phyloP scores from a whole-genome alignment of 164 flowering plant genomes.

The Buxus sempervirens region DNA sequence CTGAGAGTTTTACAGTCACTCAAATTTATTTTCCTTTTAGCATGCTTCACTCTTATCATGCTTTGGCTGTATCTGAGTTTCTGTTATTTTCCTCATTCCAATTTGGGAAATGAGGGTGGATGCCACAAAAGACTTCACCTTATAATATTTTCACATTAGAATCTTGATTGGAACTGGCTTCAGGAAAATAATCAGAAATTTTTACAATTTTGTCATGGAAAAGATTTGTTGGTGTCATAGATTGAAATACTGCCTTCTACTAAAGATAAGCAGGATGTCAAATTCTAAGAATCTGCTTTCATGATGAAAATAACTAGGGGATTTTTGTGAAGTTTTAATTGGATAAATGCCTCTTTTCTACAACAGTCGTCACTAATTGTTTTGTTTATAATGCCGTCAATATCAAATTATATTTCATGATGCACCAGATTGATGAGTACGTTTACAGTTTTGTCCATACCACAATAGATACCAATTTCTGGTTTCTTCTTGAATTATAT shows the following conservation, averaged over 20 bases:
- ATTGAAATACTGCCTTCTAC: not conserved
- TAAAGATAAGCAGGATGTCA: not conserved
- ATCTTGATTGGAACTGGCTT: not conserved
- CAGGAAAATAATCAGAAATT: not conserved
- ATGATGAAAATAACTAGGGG: not conserved
- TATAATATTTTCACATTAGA: not conserved
- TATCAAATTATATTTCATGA: no score
- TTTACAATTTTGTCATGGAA: not conserved
- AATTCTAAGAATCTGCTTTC: not conserved
- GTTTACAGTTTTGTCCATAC: no score
- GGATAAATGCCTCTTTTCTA: no score
- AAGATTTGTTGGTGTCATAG: not conserved
- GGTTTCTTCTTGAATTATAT: not conserved
- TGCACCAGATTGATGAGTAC: no score
- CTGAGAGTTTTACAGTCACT: no score
- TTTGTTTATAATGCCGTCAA: no score
- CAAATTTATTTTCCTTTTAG: no score
- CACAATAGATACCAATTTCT: not conserved
- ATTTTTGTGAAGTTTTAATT: no score
- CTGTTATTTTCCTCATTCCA: not conserved
- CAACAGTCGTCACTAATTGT: no score
- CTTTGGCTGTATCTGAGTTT: not conserved
- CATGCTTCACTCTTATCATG: no score
- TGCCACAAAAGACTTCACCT: no score
- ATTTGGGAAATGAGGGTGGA: no score